These are phyloP conservation scores for Berkeleyomyces rouxiae DNA, from an alignment of 2,329 filamentous ascomycete species.

Conservation along the genomic window DNA sequence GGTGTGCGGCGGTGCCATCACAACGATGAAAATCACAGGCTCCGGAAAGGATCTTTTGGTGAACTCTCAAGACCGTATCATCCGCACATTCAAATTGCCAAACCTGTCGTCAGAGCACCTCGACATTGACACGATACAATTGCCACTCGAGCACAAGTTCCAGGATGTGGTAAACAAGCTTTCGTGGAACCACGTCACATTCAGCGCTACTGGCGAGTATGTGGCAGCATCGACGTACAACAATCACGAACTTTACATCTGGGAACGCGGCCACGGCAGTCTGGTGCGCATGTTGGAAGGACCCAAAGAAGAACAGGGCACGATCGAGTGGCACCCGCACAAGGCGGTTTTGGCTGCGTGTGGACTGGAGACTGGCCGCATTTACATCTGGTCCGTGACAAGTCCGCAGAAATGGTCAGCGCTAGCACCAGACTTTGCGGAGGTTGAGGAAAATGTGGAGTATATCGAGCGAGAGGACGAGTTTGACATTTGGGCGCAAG, in stretches of 20 bases:
- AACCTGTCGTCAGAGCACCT: constrained; percentile 53
- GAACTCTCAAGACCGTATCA: constrained; percentile 88
- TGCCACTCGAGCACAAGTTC: constrained; percentile 94
- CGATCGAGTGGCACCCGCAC: constrained; percentile 93
- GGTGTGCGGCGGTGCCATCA: constrained; percentile 73
- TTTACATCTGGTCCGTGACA: constrained; percentile 92
- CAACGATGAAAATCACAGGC: constrained; percentile 62
- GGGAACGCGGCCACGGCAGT: constrained; percentile 87
- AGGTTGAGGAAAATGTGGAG: constrained; percentile 96
- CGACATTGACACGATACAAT: constrained; percentile 68
- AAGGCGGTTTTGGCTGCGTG: constrained; percentile 78
- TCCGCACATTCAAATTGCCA: constrained; percentile 79
- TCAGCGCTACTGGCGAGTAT: constrained; percentile 87
- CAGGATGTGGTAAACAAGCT: constrained; percentile 92
- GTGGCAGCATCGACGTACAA: constrained; percentile 94
- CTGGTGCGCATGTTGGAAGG: constrained; percentile 94
- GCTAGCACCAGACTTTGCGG: constrained; percentile 86
- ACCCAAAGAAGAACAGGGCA: constrained; percentile 87
- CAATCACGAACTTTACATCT: constrained; percentile 97
- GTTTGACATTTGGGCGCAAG: constrained; percentile 91
- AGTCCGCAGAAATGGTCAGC: constrained; percentile 96
- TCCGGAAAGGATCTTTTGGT: constrained; percentile 79
- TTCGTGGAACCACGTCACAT: constrained; percentile 93
- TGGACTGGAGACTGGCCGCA: constrained; percentile 77
- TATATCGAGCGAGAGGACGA: constrained; percentile 94